A percentile compares a stretch with the other conserved stretches of the same genome.
phyloP scores from a whole-genome alignment of 257 asterid genomes.

The Penstemon newberryi region DNA sequence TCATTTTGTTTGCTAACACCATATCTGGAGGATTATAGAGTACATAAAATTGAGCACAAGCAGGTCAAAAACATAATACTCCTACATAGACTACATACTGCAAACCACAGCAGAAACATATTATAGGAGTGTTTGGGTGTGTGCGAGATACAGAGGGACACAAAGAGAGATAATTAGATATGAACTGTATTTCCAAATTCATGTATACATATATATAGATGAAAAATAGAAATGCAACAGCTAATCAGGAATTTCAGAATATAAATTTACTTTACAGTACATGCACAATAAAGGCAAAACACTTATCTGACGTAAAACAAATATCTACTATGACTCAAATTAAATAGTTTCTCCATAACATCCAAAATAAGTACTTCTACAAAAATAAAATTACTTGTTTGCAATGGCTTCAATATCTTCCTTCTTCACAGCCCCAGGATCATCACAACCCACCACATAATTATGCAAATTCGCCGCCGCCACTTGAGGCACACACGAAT shows the following conservation, averaged over 20 bases:
- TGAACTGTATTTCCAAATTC: too few relatives aligned
- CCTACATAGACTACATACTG: background rate
- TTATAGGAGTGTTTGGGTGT: background rate
- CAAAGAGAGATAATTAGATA: too few relatives aligned
- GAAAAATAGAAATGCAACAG: background rate
- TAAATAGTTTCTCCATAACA: background rate
- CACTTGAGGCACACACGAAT: slow-evolving; percentile 81
- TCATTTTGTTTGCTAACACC: slow-evolving; percentile 92
- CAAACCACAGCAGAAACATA: background rate
- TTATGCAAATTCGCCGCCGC: slow-evolving; percentile 87
- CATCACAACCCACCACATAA: slow-evolving; percentile 73
- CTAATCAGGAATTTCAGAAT: too few relatives aligned
- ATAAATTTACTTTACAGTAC: background rate
- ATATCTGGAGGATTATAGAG: slow-evolving; percentile 51
- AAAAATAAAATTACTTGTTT: slow-evolving; percentile 39
- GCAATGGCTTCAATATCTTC: slow-evolving; percentile 87
- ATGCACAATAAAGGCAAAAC: background rate
- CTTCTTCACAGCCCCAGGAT: slow-evolving; percentile 70
- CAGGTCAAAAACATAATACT: slow-evolving; percentile 6
- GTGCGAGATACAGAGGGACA: too few relatives aligned
- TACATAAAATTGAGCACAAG: slow-evolving; percentile 8
- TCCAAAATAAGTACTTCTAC: background rate
- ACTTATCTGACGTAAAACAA: background rate
- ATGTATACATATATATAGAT: background rate
- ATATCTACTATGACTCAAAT: background rate